A percentile compares a stretch with the other conserved stretches of the same genome.
These are phyloP conservation scores for Starmerella floris DNA, from an alignment of 805 yeast genomes.

Conservation along the genomic window DNA sequence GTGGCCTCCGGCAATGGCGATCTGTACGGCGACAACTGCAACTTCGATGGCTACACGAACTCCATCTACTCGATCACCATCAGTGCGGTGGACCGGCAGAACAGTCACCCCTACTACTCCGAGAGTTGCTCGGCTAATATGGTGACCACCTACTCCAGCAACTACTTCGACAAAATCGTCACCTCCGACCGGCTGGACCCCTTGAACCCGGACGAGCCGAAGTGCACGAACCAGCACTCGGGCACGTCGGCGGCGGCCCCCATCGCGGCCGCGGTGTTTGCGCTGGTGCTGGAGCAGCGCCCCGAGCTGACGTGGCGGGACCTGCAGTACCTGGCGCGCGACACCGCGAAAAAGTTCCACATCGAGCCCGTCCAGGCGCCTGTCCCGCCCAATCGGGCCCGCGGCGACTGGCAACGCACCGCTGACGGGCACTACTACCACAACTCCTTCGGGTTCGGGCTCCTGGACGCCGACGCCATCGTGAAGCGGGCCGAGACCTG, in stretches of 20 bases:
- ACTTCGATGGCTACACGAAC: slow-evolving; percentile 94
- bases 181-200: slow-evolving; percentile 38
- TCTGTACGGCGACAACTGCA: slow-evolving; percentile 69
- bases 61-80: slow-evolving; percentile 90
- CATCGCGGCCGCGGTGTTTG: slow-evolving; percentile 87
- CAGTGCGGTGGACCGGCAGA: slow-evolving; percentile 80
- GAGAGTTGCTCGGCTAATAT: slow-evolving; percentile 91
- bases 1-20: slow-evolving; percentile 97
- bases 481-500: slow-evolving; percentile 62
- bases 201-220: slow-evolving; percentile 14
- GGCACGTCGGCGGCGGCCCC: slow-evolving; percentile 99
- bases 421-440: slow-evolving; percentile 59
- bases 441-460: slow-evolving; percentile 85
- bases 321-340: slow-evolving; percentile 68
- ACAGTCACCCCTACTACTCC: slow-evolving; percentile 75
- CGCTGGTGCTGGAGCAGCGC: slow-evolving; percentile 68
- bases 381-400: slow-evolving; percentile 26
- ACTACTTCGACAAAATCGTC: slow-evolving; percentile 76
- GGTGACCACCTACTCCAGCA: slow-evolving; percentile 87
- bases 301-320: slow-evolving; percentile 93
- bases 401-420: slow-evolving; percentile 49
- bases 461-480: slow-evolving; percentile 65
- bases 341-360: slow-evolving; percentile 56
- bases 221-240: slow-evolving; percentile 68
- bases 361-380: slow-evolving; percentile 22